Percentiles rank a stretch among this genome's conserved stretches.
These are phyloP conservation scores for Curvularia lunata DNA, from an alignment of 2,329 filamentous ascomycete genomes.

Conservation along the genomic window DNA sequence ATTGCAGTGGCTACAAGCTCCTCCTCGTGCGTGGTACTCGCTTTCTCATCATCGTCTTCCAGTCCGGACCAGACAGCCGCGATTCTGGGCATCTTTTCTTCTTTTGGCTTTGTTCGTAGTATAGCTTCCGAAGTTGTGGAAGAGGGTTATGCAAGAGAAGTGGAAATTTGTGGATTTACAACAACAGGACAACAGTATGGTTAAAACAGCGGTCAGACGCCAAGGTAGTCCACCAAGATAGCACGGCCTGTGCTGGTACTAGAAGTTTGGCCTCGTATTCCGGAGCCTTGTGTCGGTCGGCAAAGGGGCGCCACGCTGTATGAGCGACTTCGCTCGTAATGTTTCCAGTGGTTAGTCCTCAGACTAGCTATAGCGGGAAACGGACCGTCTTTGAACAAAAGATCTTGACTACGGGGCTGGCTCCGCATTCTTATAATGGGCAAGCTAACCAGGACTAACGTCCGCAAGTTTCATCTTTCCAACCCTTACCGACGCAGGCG, in stretches of 20 bases:
- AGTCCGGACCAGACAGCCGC: constrained; percentile 22
- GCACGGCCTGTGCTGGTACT: constrained; percentile 10
- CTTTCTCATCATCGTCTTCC: constrained; percentile 10
- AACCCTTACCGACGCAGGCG: neutral
- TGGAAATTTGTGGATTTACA: neutral
- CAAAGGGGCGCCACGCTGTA: constrained; percentile 4
- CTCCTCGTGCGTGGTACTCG: constrained; percentile 18
- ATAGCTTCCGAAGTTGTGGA: neutral
- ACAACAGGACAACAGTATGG: constrained; percentile 4
- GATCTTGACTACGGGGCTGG: constrained; percentile 6
- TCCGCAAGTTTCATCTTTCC: neutral
- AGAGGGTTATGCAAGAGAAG: neutral
- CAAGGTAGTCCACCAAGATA: neutral
- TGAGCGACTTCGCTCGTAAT: neutral
- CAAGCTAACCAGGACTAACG: constrained; percentile 8
- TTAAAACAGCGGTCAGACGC: constrained; percentile 7
- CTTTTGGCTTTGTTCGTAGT: neutral
- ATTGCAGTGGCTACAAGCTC: constrained; percentile 17
- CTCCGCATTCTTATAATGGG: constrained; percentile 7
- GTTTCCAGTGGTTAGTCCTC: constrained; percentile 3
- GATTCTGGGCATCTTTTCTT: constrained; percentile 19
- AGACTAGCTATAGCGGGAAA: constrained; percentile 1
- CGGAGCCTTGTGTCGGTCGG: constrained; percentile 4
- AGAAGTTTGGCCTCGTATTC: constrained; percentile 4
- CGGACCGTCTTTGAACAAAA: constrained; percentile 6